Base-by-base conservation (phyloP, 495 filamentous ascomycete species). In the Aspergillus nanangensis region DNA sequence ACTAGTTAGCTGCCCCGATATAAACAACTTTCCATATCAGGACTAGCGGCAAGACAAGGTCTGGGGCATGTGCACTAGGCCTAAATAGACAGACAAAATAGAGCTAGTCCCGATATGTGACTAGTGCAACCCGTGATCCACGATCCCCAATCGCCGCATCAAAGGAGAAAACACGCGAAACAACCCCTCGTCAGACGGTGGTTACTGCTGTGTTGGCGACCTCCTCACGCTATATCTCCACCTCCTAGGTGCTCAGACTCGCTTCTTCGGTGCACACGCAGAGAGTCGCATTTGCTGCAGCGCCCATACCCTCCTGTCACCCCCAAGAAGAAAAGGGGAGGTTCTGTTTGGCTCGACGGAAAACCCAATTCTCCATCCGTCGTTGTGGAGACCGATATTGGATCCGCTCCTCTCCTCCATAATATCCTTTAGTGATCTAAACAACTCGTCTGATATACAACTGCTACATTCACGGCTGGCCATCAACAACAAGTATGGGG, bases 401-500 rank as follows among this genome's bases (percentile, higher is more conserved):
- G 48, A 49, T 39, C 51, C 52, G 36, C 52, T 47, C 39, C 43
- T 46, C 49, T 41, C 38, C 38, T n/a, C n/a, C n/a, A n/a, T n/a
- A n/a, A 41, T 34, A 22, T 41, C 21, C 41, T 43, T 25, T 21
- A 15, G 14, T 22, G 33, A 38, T 34, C 40, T 40, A 50, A 50
- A 44, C 47, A 44, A 33, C n/a, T 32, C 44, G 22, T 14, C 19
- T 22, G 18, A 42, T n/a, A 41, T 11, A 20, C 34, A 8, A 10
- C 35, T 31, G 8, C 11, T 24, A 15, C 18, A 11, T 23, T 1
- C 13, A 5, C 20, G 40, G 18, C 23, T 43, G 7, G 20, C 15
- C 20, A 14, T 25, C 23, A 9, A 8, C 33, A 36, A 31, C 19
- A 19, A 8, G 25, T 10, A 96, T 95, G 90, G 87, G 82, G 27